Base-by-base conservation (phyloP, 2,329 filamentous ascomycete species). In the Aspergillus quadrilineatus region DNA sequence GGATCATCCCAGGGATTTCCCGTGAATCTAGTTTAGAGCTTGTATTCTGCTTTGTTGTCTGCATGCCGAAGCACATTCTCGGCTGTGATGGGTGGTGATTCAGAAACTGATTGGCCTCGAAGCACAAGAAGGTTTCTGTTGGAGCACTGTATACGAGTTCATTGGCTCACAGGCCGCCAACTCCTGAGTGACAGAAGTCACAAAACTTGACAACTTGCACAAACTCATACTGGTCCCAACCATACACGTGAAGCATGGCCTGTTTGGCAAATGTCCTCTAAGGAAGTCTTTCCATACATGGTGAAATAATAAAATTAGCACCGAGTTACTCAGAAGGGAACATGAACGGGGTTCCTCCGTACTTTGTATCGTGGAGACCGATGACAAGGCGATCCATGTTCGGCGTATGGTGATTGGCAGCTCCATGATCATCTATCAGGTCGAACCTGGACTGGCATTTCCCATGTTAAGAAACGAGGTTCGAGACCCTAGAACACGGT, bases 201-300 rank as follows among this genome's bases (percentile, higher is more conserved):
- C 14, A 37, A 4, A 10, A 10, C 34, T 14, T 37, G 34, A 36
- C 15, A 29, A 15, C n/a, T 15, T 32, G 44, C 22, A 22, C 22
- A 22, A 22, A 22, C 32, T 46, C 51, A 41, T 43, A 42, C 34
- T 47, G 32, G 34, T 26, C 39, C 51, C 44, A 57, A 52, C 34
- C 50, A 52, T 48, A 55, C 58, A 59, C 58, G 58, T 62, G 60
- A 59, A 52, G 48, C 50, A 51, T 34, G 44, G 26, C 37, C n/a
- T 46, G 44, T 56, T 47, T 41, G 44, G 34, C 29, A 22, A 22
- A 22, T 22, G 22, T 22, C 22, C 22, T 22, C 22, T 22, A 22
- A 22, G 26, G 34, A 29, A 14, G 12, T 34, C 15, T 17, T 54
- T 42, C n/a, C 39, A 7, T 42, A 42, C 39, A 7, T 22, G 15